Conservation (phyloP, 345 rosid genomes). For the Ricinus communis region DNA sequence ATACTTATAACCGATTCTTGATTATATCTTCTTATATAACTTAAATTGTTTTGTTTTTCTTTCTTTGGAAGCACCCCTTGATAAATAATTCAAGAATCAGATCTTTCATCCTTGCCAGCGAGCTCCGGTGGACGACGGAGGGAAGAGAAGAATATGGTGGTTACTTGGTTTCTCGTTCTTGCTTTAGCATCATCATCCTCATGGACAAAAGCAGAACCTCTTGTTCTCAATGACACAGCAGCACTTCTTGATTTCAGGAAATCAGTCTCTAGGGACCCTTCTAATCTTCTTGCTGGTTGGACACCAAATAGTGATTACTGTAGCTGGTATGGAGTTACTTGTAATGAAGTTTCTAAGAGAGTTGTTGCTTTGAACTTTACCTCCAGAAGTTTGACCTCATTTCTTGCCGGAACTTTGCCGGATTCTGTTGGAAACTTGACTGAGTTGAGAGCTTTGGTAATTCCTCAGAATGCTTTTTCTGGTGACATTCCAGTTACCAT, state of each 20-base stretch:
- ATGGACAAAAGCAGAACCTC: not conserved
- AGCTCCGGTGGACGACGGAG: not conserved
- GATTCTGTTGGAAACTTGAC: constrained; percentile 35
- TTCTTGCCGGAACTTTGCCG: constrained; percentile 37
- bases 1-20: too few species aligned
- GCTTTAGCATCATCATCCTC: not conserved
- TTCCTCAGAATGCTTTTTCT: constrained; percentile 41
- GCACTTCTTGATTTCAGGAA: constrained; percentile 50
- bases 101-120: constrained; percentile 1
- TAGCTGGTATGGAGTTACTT: constrained; percentile 52
- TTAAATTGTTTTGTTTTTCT: not conserved
- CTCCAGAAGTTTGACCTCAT: constrained; percentile 2
- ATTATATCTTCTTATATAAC: not conserved
- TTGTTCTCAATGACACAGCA: constrained; percentile 23
- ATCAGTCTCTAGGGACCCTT: constrained; percentile 42
- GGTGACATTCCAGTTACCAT: constrained; percentile 52
- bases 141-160: not conserved
- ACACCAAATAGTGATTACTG: constrained; percentile 31
- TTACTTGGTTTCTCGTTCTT: constrained; percentile 1
- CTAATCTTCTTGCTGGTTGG: constrained; percentile 47
- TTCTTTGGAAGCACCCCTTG: not conserved
- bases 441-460: constrained; percentile 37
- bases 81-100: not conserved
- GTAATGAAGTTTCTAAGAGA: constrained; percentile 33
- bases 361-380: constrained; percentile 38